Conservation (phyloP, 441 rosid genomes). For the Brassica hybrid region DNA sequence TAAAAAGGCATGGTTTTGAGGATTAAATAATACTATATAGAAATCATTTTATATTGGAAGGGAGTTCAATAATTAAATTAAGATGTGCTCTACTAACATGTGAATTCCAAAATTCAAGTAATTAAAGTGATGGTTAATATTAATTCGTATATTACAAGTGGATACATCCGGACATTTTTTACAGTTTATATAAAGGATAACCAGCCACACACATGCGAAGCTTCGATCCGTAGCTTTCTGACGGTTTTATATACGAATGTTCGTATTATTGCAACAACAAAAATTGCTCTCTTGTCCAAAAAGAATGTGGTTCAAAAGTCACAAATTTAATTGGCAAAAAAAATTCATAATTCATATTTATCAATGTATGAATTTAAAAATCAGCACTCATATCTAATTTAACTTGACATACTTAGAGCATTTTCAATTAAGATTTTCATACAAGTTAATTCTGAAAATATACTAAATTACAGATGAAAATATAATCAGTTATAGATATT, state of each 20-base stretch:
- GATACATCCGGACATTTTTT: conserved; percentile 7
- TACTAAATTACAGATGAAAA: neutral
- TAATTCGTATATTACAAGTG: conserved; percentile 18
- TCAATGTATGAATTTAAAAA: neutral
- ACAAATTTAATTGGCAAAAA: neutral
- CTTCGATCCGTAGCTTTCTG: conserved; percentile 18
- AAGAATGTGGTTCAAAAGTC: neutral
- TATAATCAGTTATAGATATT: neutral
- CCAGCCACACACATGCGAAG: conserved; percentile 24
- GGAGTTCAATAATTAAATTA: neutral
- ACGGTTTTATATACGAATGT: conserved; percentile 3
- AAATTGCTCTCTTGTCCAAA: neutral
- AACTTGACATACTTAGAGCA: neutral
- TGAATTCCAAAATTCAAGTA: neutral
- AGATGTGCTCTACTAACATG: conserved; percentile 9
- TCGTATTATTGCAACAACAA: neutral
- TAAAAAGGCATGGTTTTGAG: no score
- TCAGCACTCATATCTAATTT: neutral
- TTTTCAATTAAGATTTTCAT: no score
- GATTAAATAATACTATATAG: neutral
- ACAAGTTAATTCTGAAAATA: no score
- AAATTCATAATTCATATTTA: neutral
- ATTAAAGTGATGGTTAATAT: neutral
- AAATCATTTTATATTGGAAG: conserved; percentile 11
- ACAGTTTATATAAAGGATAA: conserved; percentile 22